phyloP scores from a whole-genome alignment of 768 basidiomycete species.

The Lentinula aciculospora region DNA sequence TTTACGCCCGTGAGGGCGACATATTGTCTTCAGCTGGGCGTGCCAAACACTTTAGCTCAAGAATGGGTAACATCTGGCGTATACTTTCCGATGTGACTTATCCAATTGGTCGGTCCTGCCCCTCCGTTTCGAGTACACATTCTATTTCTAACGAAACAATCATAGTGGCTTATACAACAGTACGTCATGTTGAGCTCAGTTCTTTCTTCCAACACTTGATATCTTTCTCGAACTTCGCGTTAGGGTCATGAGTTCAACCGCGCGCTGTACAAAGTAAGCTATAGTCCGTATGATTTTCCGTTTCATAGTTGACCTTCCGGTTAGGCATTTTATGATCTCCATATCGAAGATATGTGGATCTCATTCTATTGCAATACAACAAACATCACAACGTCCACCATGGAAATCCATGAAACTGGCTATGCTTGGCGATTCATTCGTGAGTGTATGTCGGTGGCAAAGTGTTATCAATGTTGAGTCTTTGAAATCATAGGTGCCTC shows the following conservation, averaged over 20 bases:
- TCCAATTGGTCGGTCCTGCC: slow-evolving; percentile 46
- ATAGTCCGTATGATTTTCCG: background rate
- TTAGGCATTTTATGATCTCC: slow-evolving; percentile 87
- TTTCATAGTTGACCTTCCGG: background rate
- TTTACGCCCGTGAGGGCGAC: slow-evolving; percentile 94
- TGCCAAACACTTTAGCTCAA: slow-evolving; percentile 84
- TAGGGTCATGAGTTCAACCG: slow-evolving; percentile 96
- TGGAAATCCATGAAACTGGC: slow-evolving; percentile 98
- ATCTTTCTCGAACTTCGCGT: slow-evolving; percentile 7
- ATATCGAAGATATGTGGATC: slow-evolving; percentile 98
- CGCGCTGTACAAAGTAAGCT: slow-evolving; percentile 77
- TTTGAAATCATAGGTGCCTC: slow-evolving; percentile 62
- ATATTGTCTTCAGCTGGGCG: slow-evolving; percentile 79
- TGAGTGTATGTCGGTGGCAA: slow-evolving; percentile 23
- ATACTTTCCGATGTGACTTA: slow-evolving; percentile 92
- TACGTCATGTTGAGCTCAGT: slow-evolving; percentile 19
- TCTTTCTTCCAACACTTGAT: too few relatives aligned
- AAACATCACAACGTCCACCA: slow-evolving; percentile 91
- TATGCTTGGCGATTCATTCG: slow-evolving; percentile 96
- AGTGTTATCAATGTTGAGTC: background rate
- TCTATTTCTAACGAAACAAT: too few relatives aligned
- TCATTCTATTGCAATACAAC: slow-evolving; percentile 98
- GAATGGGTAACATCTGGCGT: slow-evolving; percentile 94
- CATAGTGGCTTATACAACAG: slow-evolving; percentile 84
- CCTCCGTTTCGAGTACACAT: slow-evolving; percentile 60